Base-by-base conservation (phyloP, 1,284 basidiomycete species). In the Puccinia coronata region DNA sequence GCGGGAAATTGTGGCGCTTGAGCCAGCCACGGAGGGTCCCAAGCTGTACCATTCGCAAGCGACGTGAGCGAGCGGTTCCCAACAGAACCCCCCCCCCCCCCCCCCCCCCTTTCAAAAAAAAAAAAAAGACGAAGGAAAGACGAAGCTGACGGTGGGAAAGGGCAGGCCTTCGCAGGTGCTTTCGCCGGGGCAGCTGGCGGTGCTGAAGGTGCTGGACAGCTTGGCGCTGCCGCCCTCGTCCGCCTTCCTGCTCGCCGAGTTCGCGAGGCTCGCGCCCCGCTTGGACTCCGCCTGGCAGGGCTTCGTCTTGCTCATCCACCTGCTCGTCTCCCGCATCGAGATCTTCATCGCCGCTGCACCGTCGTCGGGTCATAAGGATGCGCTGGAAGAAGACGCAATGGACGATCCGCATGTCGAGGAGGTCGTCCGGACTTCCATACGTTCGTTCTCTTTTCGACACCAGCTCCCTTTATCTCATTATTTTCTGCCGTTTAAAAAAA, bases 261-360 rank as follows among this genome's bases (percentile, higher is more conserved):
- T 74, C 53, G 18, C n/a, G 5, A 57, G 36, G 55, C 28, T 74
- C 36, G n/a, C 72, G 12, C 6, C 34, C 14, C n/a, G 31, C 23
- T 36, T 74, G 18, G 72, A 74, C 12, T n/a, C 57, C 6, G 39
- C 53, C 11, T 74, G 72, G 72, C 72, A 74, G 36, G 72, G 51
- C 34, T 74, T 74, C 25, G 72, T 74, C 51, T 74, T 74, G 36
- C 36, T 74, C 51, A 43, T 43, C 72, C 36, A 74, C 18, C 41
- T 59, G 31, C 28, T 74, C 2, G 55, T 74, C 12, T 23, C 16
- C 0, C 20, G 36, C 16, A 55, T 74, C 25, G 20, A 59, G 20
- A 41, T 59, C 11, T 2, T 1, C 41, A 11, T 67, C 23, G 39
- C 63, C 20, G 8, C 23, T 14, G 16, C 53, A 16, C 25, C 14